Conservation (phyloP, 2,329 filamentous ascomycete species). For the Pseudogymnoascus sp. region DNA sequence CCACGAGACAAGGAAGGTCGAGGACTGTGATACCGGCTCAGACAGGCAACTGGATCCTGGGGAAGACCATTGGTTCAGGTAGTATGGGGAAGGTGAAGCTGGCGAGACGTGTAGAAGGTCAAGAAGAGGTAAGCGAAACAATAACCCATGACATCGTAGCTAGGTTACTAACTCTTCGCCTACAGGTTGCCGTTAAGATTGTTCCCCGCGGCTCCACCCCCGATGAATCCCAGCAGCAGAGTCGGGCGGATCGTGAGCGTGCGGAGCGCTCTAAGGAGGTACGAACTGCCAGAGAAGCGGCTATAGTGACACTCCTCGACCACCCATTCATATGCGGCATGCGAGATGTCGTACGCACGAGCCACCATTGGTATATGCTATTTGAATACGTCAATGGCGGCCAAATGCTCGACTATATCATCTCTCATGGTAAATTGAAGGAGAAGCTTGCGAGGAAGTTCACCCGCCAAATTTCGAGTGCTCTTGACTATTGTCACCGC, state of each 20-base stretch:
- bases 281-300: slow-evolving; percentile 86
- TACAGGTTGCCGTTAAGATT: slow-evolving; percentile 90
- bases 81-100: slow-evolving; percentile 99
- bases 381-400: slow-evolving; percentile 98
- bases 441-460: slow-evolving; percentile 98
- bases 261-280: slow-evolving; percentile 96
- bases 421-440: slow-evolving; percentile 93
- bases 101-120: slow-evolving; percentile 79
- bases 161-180: slow-evolving; percentile 17
- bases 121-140: slow-evolving; percentile 62
- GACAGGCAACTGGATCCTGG: slow-evolving; percentile 87
- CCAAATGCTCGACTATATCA: slow-evolving; percentile 99
- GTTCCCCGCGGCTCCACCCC: slow-evolving; percentile 85
- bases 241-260: slow-evolving; percentile 67
- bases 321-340: slow-evolving; percentile 96
- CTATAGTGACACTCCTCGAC: slow-evolving; percentile 87
- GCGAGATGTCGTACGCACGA: slow-evolving; percentile 88
- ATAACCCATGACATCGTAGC: not conserved
- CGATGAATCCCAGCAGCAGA: slow-evolving; percentile 62
- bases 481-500: slow-evolving; percentile 92
- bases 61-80: slow-evolving; percentile 93
- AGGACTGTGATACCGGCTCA: slow-evolving; percentile 81
- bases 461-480: slow-evolving; percentile 91
- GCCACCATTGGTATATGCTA: slow-evolving; percentile 99
- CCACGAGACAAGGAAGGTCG: slow-evolving; percentile 45